These are phyloP conservation scores for Colletotrichum graminicola DNA, from an alignment of 2,329 filamentous ascomycete species.

Conservation along the genomic window DNA sequence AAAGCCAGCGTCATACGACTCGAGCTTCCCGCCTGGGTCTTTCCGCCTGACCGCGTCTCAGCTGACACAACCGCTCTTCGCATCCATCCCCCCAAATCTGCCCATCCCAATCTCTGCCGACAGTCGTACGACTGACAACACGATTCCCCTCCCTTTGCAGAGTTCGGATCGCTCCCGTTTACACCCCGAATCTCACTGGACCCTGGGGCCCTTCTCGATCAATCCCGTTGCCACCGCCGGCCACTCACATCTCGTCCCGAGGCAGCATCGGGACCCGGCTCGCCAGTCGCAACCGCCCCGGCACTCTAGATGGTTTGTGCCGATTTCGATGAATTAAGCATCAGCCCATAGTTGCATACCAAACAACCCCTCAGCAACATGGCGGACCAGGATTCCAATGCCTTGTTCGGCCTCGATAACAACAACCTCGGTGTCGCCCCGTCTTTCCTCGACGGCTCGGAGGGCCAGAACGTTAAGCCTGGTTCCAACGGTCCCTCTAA, in stretches of 20 bases:
- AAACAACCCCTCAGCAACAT: slow-evolving; percentile 46
- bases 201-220: slow-evolving; percentile 21
- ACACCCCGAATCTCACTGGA: slow-evolving; percentile 8
- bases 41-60: slow-evolving; percentile 14
- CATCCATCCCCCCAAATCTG: slow-evolving; percentile 22
- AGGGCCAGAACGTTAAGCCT: slow-evolving; percentile 43
- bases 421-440: slow-evolving; percentile 49
- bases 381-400: slow-evolving; percentile 56
- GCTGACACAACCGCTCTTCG: slow-evolving; percentile 30
- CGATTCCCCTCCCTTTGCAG: background rate
- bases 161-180: background rate
- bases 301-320: slow-evolving; percentile 19
- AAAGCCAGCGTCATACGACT: slow-evolving; percentile 40
- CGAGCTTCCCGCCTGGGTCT: slow-evolving; percentile 30
- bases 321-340: slow-evolving; percentile 40
- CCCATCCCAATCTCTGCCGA: slow-evolving; percentile 21
- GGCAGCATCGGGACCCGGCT: slow-evolving; percentile 27
- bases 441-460: slow-evolving; percentile 51
- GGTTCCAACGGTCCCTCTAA: slow-evolving; percentile 37
- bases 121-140: background rate
- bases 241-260: slow-evolving; percentile 34
- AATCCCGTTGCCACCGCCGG: slow-evolving; percentile 28
- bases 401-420: slow-evolving; percentile 61
- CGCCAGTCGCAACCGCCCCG: slow-evolving; percentile 7
- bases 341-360: slow-evolving; percentile 45